These are phyloP conservation scores for Exidia glandulosa DNA, from an alignment of 768 basidiomycete genomes.

Conservation along the genomic window DNA sequence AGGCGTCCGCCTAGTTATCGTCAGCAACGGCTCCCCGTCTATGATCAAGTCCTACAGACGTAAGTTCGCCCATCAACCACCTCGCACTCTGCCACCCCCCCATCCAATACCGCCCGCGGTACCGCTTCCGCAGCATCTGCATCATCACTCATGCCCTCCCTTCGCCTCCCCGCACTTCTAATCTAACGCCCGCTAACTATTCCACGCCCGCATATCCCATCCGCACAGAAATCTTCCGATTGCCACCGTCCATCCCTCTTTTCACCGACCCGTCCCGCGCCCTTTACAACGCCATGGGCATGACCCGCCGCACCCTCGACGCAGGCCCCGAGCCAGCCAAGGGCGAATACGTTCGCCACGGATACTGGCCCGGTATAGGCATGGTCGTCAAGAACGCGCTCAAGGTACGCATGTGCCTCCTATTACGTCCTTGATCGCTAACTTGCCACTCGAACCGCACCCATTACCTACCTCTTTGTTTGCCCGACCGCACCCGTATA, in stretches of 20 bases:
- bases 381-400: conserved; percentile 63
- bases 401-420: conserved; percentile 32
- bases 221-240: conserved; percentile 50
- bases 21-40: conserved; percentile 67
- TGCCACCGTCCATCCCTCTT: conserved; percentile 45
- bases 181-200: neutral
- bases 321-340: conserved; percentile 31
- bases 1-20: conserved; percentile 53
- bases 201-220: neutral
- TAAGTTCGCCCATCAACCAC: conserved; percentile 19
- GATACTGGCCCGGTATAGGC: conserved; percentile 55
- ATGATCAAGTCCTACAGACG: conserved; percentile 68
- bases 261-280: conserved; percentile 69
- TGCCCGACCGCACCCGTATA: neutral
- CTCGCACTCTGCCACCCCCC: neutral
- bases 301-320: conserved; percentile 42
- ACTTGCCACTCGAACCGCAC: neutral
- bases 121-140: conserved; percentile 1
- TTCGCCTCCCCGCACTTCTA: too few species aligned
- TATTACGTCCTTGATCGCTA: neutral
- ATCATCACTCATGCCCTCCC: too few species aligned
- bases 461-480: neutral
- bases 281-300: conserved; percentile 66
- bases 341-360: conserved; percentile 55
- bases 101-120: too few species aligned